Evolutionary conservation across 1,139 yeast genomes (phyloP), one percentile per base, ranked within the genome.

Genomic region (Lizanozyma gosingica): DNA sequence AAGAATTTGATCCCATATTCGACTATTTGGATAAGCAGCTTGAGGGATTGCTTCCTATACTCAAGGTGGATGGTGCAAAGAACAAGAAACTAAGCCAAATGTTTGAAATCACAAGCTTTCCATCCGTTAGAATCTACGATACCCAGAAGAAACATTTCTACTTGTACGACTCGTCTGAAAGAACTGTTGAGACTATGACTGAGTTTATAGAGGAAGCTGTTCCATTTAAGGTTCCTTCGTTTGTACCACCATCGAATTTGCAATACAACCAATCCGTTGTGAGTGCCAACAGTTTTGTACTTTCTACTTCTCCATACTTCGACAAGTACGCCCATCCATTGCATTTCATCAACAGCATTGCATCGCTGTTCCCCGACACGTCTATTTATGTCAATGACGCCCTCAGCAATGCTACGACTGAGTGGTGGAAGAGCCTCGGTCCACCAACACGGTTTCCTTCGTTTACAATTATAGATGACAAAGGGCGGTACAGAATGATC

Each of bases 1-100:
- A 45, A 1, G 41, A 46, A 16, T 63, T 66, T 44, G 56, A 56
- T 33, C 65, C 65, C 4, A 53, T 53, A 1, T 65, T 62, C 44
- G 56, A 57, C 32, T 53, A 55, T 39, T 43, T 64, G 37, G 29
- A 22, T 22, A 11, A 11, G 11, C 29, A 22, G 11, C 29, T 22
- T 6, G 29, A 11, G 6, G 11, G 29, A 6, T 6, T 6, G 9
- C 29, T 22, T 22, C 11, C 29, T 6, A 22, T 22, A 22, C 11
- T 6, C 11, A 22, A 22, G 29, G 29, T 22, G 6, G 29, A 22
- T 22, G 29, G 29, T 6, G 11, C 6, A 22, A 11, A 6, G 9
- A 22, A 22, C 11, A 22, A 6, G 9, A 6, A 22, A 22, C 29
- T 22, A 6, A 22, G 9, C 11, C 29, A 6, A 11, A 22, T 22